Evolutionary conservation across 75 land plant genomes (phyloP), one percentile per base, ranked within the genome.

Genomic region (Chamaecyparis obtusa): DNA sequence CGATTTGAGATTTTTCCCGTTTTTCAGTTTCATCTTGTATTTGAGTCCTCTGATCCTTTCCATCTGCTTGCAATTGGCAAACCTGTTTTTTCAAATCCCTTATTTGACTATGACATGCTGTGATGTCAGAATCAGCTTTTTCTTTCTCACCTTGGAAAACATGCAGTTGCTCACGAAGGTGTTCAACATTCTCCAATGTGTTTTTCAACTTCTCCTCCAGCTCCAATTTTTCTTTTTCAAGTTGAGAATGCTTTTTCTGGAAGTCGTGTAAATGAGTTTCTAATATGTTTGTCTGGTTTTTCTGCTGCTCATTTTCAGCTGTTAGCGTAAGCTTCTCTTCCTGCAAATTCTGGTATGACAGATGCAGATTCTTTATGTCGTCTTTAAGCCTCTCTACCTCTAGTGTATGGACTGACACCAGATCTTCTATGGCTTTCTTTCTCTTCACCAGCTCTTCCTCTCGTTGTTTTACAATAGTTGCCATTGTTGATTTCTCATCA

Each of bases 401-500:
- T 11, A n/a, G 46, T 24, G 83, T 46, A 46, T 81, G 83, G 27
- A 49, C 46, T 44, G 83, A 81, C 83, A 81, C 32, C 48, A 81
- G 11, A 81, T 43, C 43, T 81, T 81, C 83, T 27, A 46, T 11
- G 48, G 33, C 51, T 46, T 9, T 81, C 13, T 44, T 81, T 81
- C 33, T 81, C 32, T 81, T 32, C n/a, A 27, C 48, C 27, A 81
- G 83, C 54, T 46, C 51, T 30, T 44, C 83, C 51, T 81, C 83
- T 27, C 11, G 6, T 44, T 27, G 30, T 81, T 81, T 46, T 44
- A 49, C 32, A 81, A 81, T 81, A 44, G 46, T 81, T 81, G 15
- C n/a, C 83, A 81, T 81, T 81, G 83, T 41, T 81, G 46, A 81
- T 32, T 81, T 43, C 32, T 81, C 83, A 27, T 24, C 83, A 48